Evolutionary conservation across 192 early-diverging fungal genomes (phyloP).

Genomic region (Diversispora epigaea): DNA sequence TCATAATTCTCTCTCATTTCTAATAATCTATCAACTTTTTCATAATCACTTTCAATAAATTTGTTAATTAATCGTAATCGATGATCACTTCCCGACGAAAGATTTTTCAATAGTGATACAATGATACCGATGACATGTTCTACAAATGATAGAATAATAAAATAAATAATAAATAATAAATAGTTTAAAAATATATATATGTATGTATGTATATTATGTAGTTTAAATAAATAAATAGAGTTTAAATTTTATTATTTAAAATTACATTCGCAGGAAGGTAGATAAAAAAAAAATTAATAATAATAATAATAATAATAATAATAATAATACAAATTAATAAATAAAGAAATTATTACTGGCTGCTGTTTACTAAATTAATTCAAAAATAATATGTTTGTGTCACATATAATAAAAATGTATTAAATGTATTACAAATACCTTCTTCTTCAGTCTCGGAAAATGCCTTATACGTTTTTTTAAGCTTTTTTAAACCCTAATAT

Average conservation of each 20-base stretch:
- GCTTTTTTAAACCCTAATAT: constrained; percentile 62
- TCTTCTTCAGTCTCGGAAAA: constrained; percentile 82
- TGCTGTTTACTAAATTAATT: too few species aligned
- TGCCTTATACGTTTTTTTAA: constrained; percentile 76
- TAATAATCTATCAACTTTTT: constrained; percentile 81
- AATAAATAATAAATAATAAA: neutral
- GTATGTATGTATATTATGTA: neutral
- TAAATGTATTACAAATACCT: constrained; percentile 38
- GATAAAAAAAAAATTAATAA: too few species aligned
- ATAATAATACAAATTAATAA: too few species aligned
- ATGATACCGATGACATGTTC: constrained; percentile 87
- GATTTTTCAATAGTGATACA: constrained; percentile 71
- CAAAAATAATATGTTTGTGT: neutral
- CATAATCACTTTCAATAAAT: constrained; percentile 76
- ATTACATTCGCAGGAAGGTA: too few species aligned
- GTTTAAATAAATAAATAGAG: neutral
- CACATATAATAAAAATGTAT: neutral
- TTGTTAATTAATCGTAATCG: constrained; percentile 77
- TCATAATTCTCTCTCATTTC: constrained; percentile 73
- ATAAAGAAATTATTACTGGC: too few species aligned
- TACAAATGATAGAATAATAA: constrained; percentile 20
- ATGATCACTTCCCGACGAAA: constrained; percentile 56
- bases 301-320: too few species aligned
- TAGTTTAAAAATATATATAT: neutral
- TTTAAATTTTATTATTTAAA: too few species aligned